These are phyloP conservation scores for Candida piceae DNA, from an alignment of 805 yeast genomes.

Conservation along the genomic window DNA sequence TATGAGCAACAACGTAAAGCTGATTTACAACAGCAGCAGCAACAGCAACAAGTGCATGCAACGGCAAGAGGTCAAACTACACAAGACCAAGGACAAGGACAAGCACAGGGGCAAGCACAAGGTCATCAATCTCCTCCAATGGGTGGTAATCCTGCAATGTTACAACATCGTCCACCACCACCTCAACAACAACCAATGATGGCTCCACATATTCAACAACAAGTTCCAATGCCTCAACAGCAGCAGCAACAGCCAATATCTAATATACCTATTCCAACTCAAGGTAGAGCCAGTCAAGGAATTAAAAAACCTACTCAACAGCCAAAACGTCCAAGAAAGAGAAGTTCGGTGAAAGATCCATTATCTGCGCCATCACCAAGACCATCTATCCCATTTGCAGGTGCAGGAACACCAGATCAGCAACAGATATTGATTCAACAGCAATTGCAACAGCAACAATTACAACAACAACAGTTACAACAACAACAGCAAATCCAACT, in stretches of 20 bases:
- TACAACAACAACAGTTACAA: slow-evolving; percentile 27
- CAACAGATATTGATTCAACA: too few species aligned
- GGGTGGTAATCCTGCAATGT: slow-evolving; percentile 18
- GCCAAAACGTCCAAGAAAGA: not conserved
- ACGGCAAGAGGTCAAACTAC: slow-evolving; percentile 14
- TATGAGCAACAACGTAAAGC: slow-evolving; percentile 30
- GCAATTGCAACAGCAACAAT: slow-evolving; percentile 31
- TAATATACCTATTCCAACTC: not conserved
- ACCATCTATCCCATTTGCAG: slow-evolving; percentile 6
- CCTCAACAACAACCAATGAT: slow-evolving; percentile 27
- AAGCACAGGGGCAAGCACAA: slow-evolving; percentile 20
- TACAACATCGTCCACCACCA: slow-evolving; percentile 26
- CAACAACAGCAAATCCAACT: slow-evolving; percentile 4
- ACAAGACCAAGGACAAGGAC: slow-evolving; percentile 7
- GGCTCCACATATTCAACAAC: slow-evolving; percentile 12
- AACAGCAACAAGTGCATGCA: slow-evolving; percentile 25
- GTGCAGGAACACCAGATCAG: slow-evolving; percentile 9
- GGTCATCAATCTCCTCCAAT: slow-evolving; percentile 22
- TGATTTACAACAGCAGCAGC: slow-evolving; percentile 19
- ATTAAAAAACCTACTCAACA: slow-evolving; percentile 1
- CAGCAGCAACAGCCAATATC: slow-evolving; percentile 9
- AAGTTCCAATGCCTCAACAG: slow-evolving; percentile 29
- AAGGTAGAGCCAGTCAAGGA: not conserved
- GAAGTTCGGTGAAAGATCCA: slow-evolving; percentile 4
- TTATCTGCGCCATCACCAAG: slow-evolving; percentile 1